phyloP scores from a whole-genome alignment of 2,329 filamentous ascomycete species.

The Penicillium sp. region DNA sequence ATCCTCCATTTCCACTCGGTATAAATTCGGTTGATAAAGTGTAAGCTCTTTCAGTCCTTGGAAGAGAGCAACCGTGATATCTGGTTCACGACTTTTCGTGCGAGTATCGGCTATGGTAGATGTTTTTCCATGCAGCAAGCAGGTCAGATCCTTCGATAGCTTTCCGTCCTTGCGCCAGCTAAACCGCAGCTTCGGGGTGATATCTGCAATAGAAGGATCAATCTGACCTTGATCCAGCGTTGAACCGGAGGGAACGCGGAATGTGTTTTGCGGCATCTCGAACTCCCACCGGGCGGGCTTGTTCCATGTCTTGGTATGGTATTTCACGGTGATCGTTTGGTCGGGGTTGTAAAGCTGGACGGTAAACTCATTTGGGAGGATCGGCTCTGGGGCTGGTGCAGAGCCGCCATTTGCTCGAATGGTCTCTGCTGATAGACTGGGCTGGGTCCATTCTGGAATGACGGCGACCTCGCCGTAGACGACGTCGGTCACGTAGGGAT shows the following conservation, averaged over 20 bases:
- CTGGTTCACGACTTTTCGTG: slow-evolving; percentile 83
- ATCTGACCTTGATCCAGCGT: slow-evolving; percentile 72
- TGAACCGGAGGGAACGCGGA: slow-evolving; percentile 76
- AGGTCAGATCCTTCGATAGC: slow-evolving; percentile 83
- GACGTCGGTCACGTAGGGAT: slow-evolving; percentile 77
- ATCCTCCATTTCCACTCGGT: slow-evolving; percentile 89
- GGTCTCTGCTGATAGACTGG: slow-evolving; percentile 78
- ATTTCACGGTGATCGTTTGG: slow-evolving; percentile 70
- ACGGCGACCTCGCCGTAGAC: slow-evolving; percentile 86
- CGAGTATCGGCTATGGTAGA: slow-evolving; percentile 63
- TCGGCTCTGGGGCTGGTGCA: slow-evolving; percentile 66
- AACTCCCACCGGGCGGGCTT: slow-evolving; percentile 85
- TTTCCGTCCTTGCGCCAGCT: slow-evolving; percentile 88
- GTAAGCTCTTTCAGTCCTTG: slow-evolving; percentile 75
- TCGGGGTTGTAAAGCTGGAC: slow-evolving; percentile 94
- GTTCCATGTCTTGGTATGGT: slow-evolving; percentile 75
- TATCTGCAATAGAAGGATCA: slow-evolving; percentile 57
- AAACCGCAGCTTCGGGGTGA: slow-evolving; percentile 76
- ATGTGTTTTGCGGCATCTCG: slow-evolving; percentile 83
- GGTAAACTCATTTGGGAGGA: slow-evolving; percentile 76
- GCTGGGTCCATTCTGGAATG: slow-evolving; percentile 81
- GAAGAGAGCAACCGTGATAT: slow-evolving; percentile 92
- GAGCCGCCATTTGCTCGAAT: slow-evolving; percentile 69
- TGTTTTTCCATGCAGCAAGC: slow-evolving; percentile 79
- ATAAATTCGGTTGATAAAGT: slow-evolving; percentile 90